Base-by-base conservation (phyloP, 805 yeast genomes). In the Kuraishia floccosa region DNA sequence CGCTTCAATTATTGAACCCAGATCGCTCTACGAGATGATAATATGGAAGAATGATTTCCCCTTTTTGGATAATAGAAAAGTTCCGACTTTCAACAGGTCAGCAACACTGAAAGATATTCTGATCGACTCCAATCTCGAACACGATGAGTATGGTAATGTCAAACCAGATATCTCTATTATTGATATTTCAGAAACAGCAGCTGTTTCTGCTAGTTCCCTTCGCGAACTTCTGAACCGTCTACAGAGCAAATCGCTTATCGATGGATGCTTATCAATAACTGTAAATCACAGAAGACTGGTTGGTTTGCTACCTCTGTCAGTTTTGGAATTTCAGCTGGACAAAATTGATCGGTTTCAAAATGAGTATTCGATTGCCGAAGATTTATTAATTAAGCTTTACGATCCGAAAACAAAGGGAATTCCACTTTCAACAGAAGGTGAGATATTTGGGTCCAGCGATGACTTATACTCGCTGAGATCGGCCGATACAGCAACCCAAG, bases 201-300 rank as follows among this genome's bases (percentile, higher is more conserved):
- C 47, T 35, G 54, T 61, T 5, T 35, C 65, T 1, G 42, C 51
- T 7, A 28, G 50, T 1, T 37, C 38, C 6, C 43, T 71, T 16
- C 47, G 62, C 30, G 25, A 42, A 2, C 60, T 60, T 36, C 41
- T 70, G 21, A 30, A 37, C 3, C 32, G 47, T 6, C 47, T 68
- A n/a, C 72, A 65, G 24, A 40, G 44, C 13, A 50, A 54, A 11
- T 60, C 63, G 3, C 52, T 68, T 29, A 43, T 67, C 15, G 78
- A 72, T 46, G 76, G 75, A 0, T 67, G 72, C 39, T 42, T 72
- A 15, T 69, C 76, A 2, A 46, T 72, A 5, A 42, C 67, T n/a
- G 52, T 54, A 28, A 46, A 50, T 25, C 31, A 37, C 14, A 46
- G 10, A 36, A 44, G 32, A 24, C 56, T 48, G 40, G 59, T 64